These are phyloP conservation scores for Ceratocystis ficicola DNA, from an alignment of 2,329 filamentous ascomycete species.

Conservation along the genomic window DNA sequence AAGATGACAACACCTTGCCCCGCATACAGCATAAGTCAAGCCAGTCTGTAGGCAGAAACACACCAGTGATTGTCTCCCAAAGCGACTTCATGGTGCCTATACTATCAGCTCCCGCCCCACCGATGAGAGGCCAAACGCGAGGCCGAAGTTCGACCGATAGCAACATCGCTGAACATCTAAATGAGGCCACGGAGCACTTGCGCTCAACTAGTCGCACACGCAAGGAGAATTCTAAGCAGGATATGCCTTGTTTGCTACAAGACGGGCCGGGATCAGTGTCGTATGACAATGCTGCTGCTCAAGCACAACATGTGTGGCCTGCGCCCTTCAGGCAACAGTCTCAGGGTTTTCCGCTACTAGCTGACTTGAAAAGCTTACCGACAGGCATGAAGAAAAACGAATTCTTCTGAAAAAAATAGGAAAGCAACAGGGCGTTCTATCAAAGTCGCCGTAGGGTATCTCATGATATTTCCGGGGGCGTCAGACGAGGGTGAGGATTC, in stretches of 20 bases:
- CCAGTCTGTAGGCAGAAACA: constrained; percentile 11
- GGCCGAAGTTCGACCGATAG: constrained; percentile 45
- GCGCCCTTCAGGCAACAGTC: neutral
- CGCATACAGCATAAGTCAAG: neutral
- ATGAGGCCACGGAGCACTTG: constrained; percentile 48
- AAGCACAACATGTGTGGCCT: constrained; percentile 5
- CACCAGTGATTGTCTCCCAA: constrained; percentile 29
- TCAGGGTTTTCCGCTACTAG: neutral
- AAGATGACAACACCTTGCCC: constrained; percentile 41
- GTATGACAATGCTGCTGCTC: constrained; percentile 34
- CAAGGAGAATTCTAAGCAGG: constrained; percentile 32
- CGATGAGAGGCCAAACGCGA: constrained; percentile 39
- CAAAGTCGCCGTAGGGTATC: constrained; percentile 7
- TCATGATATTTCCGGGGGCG: too few relatives aligned
- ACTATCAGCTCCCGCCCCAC: constrained; percentile 36
- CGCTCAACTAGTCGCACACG: constrained; percentile 47
- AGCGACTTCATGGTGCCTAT: constrained; percentile 37
- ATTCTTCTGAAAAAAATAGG: constrained; percentile 37
- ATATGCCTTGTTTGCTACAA: constrained; percentile 30
- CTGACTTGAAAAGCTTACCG: constrained; percentile 32
- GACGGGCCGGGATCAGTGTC: constrained; percentile 29
- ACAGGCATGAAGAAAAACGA: constrained; percentile 44
- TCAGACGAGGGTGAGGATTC: neutral
- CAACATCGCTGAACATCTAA: constrained; percentile 40
- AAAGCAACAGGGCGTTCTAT: neutral